Evolutionary conservation across 2,329 filamentous ascomycete genomes (phyloP).

Genomic region (Chaetomium strumarium): DNA sequence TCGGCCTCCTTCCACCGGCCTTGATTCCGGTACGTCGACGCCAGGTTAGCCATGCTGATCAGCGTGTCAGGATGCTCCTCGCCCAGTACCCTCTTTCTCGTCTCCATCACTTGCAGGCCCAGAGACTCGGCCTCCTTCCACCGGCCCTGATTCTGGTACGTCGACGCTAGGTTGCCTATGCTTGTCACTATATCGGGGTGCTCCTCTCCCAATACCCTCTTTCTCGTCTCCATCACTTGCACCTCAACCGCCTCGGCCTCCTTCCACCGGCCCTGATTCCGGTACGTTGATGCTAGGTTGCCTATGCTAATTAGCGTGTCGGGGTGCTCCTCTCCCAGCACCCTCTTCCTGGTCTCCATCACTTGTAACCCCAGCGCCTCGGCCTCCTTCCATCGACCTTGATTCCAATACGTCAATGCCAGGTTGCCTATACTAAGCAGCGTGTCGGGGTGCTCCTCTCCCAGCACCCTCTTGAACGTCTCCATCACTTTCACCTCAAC

Average conservation of each 20-base stretch:
- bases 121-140: too few species aligned
- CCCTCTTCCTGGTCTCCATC: neutral
- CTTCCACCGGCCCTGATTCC: slow-evolving; percentile 10
- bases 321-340: neutral
- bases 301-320: slow-evolving; percentile 3
- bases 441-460: neutral
- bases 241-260: too few species aligned
- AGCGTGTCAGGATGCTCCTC: neutral
- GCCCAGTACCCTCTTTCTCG: neutral
- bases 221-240: too few species aligned
- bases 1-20: slow-evolving; percentile 20
- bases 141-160: too few species aligned
- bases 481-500: neutral
- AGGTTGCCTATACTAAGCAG: slow-evolving; percentile 12
- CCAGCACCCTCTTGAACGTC: neutral
- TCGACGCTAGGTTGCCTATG: too few species aligned
- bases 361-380: slow-evolving; percentile 29
- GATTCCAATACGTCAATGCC: slow-evolving; percentile 5
- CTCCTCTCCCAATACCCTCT: too few species aligned
- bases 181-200: too few species aligned
- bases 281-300: slow-evolving; percentile 14
- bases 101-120: neutral
- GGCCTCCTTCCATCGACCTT: slow-evolving; percentile 12
- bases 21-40: neutral
- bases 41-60: slow-evolving; percentile 9